Evolutionary conservation across 2,329 filamentous ascomycete genomes (phyloP), one percentile per base, ranked within the genome.

Genomic region (Clathrospora elynae): DNA sequence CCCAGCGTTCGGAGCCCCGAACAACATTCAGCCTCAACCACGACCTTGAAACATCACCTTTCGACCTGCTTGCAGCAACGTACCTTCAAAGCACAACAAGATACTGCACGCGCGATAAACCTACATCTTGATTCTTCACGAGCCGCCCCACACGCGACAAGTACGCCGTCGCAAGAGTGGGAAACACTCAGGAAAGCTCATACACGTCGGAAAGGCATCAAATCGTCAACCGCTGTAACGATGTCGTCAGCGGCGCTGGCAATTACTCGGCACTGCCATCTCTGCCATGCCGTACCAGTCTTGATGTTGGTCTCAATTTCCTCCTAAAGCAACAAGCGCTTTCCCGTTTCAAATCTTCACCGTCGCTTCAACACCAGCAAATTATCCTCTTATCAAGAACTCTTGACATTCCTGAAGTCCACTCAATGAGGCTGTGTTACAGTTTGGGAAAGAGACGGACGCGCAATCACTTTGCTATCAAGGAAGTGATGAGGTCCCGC

Each of bases 391-490:
- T 19, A 14, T 30, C 17, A 45, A 20, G 18, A 18, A 20, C 24
- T 42, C 22, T 33, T 22, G 38, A 36, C n/a, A n/a, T n/a, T n/a
- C n/a, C n/a, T n/a, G n/a, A n/a, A n/a, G n/a, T 23, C 14, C n/a
- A 11, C 37, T 46, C 37, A 42, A 33, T 23, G 43, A 37, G 43
- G 43, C 43, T 46, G 43, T 42, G 43, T 30, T 12, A 20, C 14
- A 13, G n/a, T 13, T 35, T 35, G 35, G 29, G 24, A 34, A 30
- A 20, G 30, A 22, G 28, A 20, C 41, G 29, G 42, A 46, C 43
- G 38, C 43, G 43, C 43, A 46, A 46, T 46, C 36, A 25, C 16
- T 33, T 42, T 28, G 43, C 28, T 22, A 33, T 46, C 40, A 36
- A 34, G 39, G n/a, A 34, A 14, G 30, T 46, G 24, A 28, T 36